Evolutionary conservation across 1,284 basidiomycete genomes (phyloP).

Genomic region (Cutaneotrichosporon dermatis): DNA sequence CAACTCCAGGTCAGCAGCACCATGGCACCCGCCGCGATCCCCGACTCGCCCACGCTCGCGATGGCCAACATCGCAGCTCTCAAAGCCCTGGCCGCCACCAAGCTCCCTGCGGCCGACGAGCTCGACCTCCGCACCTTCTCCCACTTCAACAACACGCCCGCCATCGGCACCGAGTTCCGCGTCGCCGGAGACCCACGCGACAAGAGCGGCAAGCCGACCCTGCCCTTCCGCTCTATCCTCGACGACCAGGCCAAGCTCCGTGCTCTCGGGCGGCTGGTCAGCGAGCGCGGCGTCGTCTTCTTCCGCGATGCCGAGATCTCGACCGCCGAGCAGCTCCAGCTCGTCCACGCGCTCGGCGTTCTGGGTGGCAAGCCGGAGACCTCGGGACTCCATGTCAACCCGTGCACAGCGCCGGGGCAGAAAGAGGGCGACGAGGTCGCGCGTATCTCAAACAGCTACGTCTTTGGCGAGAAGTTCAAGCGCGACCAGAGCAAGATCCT

Average conservation of each 20-base stretch:
- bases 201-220: constrained; percentile 21
- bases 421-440: constrained; percentile 52
- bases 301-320: constrained; percentile 54
- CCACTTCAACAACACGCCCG: constrained; percentile 33
- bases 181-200: constrained; percentile 6
- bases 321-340: constrained; percentile 33
- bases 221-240: constrained; percentile 29
- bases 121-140: constrained; percentile 17
- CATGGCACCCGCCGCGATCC: constrained; percentile 13
- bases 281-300: constrained; percentile 65
- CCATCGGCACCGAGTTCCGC: constrained; percentile 46
- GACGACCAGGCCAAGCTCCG: constrained; percentile 26
- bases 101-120: background rate
- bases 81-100: constrained; percentile 1
- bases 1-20: background rate
- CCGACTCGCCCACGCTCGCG: background rate
- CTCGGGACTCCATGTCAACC: constrained; percentile 55
- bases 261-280: constrained; percentile 48
- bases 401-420: constrained; percentile 42
- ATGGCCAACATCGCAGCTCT: constrained; percentile 1
- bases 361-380: constrained; percentile 57
- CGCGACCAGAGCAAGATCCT: background rate
- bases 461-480: constrained; percentile 32
- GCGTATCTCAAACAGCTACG: constrained; percentile 52
- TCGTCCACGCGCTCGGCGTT: constrained; percentile 54